Evolutionary conservation across 192 early-diverging fungal genomes (phyloP), one percentile per base, ranked within the genome.

Genomic region (Kappamyces sp.): DNA sequence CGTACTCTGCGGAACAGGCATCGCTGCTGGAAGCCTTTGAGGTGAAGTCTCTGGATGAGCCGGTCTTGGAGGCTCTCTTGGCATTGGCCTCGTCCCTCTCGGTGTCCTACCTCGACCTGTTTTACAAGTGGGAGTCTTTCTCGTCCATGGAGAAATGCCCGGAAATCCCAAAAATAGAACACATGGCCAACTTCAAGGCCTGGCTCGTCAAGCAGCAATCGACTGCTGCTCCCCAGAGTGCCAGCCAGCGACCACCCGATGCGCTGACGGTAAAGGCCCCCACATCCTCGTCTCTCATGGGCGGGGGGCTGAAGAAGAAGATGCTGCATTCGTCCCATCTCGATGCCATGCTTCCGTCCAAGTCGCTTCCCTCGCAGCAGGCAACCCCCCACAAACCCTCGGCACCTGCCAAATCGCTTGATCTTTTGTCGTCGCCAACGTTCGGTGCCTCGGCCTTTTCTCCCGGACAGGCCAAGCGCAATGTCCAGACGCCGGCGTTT

Each of bases 101-200:
- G 22, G 22, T 22, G 22, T 22, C 22, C 22, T 22, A 22, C 22
- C 22, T 22, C 22, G 65, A 64, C 41, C 65, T 78, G 29, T 61
- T 59, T 31, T 57, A 51, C 30, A 78, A 75, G 51, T 78, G 76
- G 76, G 76, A 78, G 51, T 62, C 72, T 8, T 67, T 62, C 43
- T 51, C 75, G 35, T 30, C 57, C 30, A 59, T 55, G 12, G 49
- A 43, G 51, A 48, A 35, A n/a, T 59, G 14, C 67, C 4, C 45
- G 54, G 14, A 48, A 57, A 29, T 57, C 62, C 55, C 46, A 59
- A 42, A 51, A 65, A 33, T 53, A 69, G 53, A 55, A 62, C 37
- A 42, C n/a, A n/a, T 22, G 15, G 37, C 41, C 62, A 49, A 15
- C 60, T 39, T 43, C 50, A 32, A 43, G 55, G 35, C 60, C 58